phyloP scores from a whole-genome alignment of 768 basidiomycete genomes.

The Rhodosporidiobolus sp. region DNA sequence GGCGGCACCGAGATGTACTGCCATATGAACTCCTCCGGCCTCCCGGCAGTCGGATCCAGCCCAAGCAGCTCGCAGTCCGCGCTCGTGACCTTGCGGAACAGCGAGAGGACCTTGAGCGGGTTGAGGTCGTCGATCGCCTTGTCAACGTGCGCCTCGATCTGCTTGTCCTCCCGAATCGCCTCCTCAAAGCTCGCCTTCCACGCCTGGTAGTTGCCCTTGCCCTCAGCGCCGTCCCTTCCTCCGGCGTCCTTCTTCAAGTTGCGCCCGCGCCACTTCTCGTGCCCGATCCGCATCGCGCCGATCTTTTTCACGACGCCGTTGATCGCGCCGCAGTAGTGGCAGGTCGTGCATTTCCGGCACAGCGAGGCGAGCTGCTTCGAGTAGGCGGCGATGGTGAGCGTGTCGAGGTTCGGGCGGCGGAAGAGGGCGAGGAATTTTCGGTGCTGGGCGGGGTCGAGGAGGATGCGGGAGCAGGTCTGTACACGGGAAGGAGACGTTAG shows the following conservation, averaged over 20 bases:
- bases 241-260: slow-evolving; percentile 86
- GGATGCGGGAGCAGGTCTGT: slow-evolving; percentile 80
- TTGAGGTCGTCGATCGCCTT: slow-evolving; percentile 93
- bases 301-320: slow-evolving; percentile 97
- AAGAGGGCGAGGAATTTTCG: slow-evolving; percentile 83
- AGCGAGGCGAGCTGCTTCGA: slow-evolving; percentile 78
- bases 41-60: slow-evolving; percentile 76
- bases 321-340: slow-evolving; percentile 85
- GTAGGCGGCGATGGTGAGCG: slow-evolving; percentile 76
- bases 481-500: background rate
- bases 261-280: slow-evolving; percentile 94
- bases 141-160: slow-evolving; percentile 74
- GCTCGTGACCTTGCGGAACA: slow-evolving; percentile 87
- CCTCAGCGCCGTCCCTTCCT: slow-evolving; percentile 62
- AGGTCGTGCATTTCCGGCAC: slow-evolving; percentile 86
- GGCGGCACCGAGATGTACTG: slow-evolving; percentile 98
- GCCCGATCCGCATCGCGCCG: slow-evolving; percentile 90
- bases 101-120: slow-evolving; percentile 83
- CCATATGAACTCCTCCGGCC: slow-evolving; percentile 98
- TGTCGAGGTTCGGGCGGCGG: slow-evolving; percentile 83
- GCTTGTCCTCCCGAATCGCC: slow-evolving; percentile 82
- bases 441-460: slow-evolving; percentile 82
- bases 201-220: slow-evolving; percentile 34
- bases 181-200: slow-evolving; percentile 60
- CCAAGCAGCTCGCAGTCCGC: slow-evolving; percentile 96